A percentile compares a stretch with the other conserved stretches of the same genome.
Evolutionary conservation across 768 basidiomycete genomes (phyloP).

Genomic region (Punctularia strigosozonata): DNA sequence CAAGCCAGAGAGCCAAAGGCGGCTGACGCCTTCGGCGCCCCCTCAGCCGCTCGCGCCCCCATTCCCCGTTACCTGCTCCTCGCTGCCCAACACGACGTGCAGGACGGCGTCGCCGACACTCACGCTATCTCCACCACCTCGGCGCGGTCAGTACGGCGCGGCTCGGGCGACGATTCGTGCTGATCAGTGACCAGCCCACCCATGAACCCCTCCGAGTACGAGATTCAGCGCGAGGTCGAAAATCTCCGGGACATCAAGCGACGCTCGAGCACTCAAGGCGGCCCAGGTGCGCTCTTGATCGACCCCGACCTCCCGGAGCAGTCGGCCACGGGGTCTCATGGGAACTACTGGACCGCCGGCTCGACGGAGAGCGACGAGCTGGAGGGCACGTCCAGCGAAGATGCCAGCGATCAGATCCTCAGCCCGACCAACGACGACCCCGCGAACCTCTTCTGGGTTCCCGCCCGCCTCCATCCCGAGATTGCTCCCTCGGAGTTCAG

Average conservation of each 20-base stretch:
- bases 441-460: constrained; percentile 96
- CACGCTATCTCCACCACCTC: no score
- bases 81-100: no score
- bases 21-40: no score
- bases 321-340: constrained; percentile 45
- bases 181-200: no score
- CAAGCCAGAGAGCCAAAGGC: no score
- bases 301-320: constrained; percentile 88
- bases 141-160: no score
- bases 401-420: constrained; percentile 19
- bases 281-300: constrained; percentile 72
- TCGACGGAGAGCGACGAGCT: constrained; percentile 30
- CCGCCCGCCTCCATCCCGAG: constrained; percentile 92
- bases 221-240: constrained; percentile 82
- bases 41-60: no score
- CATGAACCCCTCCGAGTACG: constrained; percentile 73
- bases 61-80: no score
- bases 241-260: constrained; percentile 74
- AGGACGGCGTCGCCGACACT: no score
- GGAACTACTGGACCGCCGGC: constrained; percentile 31
- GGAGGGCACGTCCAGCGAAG: constrained; percentile 28
- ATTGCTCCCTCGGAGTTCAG: constrained; percentile 95
- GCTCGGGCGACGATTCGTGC: no score
- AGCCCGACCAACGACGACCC: constrained; percentile 54
- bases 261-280: constrained; percentile 62